Evolutionary conservation across 2,329 filamentous ascomycete species (phyloP), one percentile per base, ranked within the genome.

Genomic region (Xylariaceae sp.): DNA sequence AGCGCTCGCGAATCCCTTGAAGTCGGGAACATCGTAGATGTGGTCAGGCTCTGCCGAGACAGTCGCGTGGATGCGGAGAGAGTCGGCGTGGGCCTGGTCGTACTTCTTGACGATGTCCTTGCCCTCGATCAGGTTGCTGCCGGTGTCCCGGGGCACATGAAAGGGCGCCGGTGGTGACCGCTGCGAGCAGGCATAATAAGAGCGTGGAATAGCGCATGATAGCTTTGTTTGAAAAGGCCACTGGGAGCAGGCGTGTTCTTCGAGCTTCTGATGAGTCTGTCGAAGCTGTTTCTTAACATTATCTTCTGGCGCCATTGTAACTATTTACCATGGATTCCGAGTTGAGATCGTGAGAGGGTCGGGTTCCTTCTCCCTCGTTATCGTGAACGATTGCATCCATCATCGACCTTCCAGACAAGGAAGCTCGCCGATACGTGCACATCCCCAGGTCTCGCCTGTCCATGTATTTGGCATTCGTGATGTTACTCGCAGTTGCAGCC

Each of bases 61-160:
- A 36, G 48, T 28, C 21, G 45, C 43, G 44, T 54, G 48, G 23
- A 56, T 40, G 9, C 64, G 47, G 17, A 66, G 45, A n/a, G 58
- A 50, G 1, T 52, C 44, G 12, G 54, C 43, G 11, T 47, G 47
- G 29, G 63, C 48, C 21, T 58, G 56, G 7, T 61, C 54, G 51
- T 69, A 67, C 14, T 71, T 47, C 23, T 67, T 71, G 52, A 71
- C 53, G 40, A 71, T 71, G 52, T 69, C 71, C 47, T 63, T 67
- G 46, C 59, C 59, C 33, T 62, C 50, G 28, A 65, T 45, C 26
- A 63, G 44, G 24, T 53, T 46, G 28, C 12, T 16, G 3, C 40
- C 40, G 11, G 48, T 49, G 36, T 39, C 47, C 28, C 52, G 51
- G 8, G 57, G 56, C 44, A 52, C 50, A 33, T 58, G 41, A 12